These are phyloP conservation scores for Ecytonucleospora hepatopenaei DNA, from an alignment of 371 early-diverging fungal genomes.

Conservation along the genomic window DNA sequence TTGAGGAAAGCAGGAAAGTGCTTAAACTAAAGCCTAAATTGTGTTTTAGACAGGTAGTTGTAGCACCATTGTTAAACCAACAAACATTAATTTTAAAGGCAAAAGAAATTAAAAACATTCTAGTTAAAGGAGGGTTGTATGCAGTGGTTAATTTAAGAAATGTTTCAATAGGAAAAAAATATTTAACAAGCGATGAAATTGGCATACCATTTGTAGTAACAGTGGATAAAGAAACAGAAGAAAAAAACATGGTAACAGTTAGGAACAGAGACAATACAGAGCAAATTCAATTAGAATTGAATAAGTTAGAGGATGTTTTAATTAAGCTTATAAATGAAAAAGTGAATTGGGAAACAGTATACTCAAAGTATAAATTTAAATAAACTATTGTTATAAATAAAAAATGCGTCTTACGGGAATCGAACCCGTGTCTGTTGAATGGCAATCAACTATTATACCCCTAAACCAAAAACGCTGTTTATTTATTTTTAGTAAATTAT, in stretches of 20 bases:
- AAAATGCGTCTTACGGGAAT: constrained; percentile 5
- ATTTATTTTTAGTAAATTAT: too few relatives aligned
- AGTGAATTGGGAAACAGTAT: background rate
- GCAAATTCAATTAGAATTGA: constrained; percentile 67
- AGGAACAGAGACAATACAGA: constrained; percentile 87
- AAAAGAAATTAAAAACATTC: constrained; percentile 57
- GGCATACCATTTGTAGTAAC: constrained; percentile 96
- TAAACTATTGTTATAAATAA: background rate
- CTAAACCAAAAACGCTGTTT: constrained; percentile 8
- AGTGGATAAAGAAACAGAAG: constrained; percentile 85
- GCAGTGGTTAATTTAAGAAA: constrained; percentile 42
- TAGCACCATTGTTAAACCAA: constrained; percentile 72
- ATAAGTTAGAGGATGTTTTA: background rate
- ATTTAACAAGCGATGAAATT: constrained; percentile 91
- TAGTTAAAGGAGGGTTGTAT: constrained; percentile 29
- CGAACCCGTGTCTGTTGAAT: constrained; percentile 15
- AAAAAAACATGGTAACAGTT: constrained; percentile 80
- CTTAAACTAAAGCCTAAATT: constrained; percentile 61
- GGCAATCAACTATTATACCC: constrained; percentile 13
- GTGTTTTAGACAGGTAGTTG: constrained; percentile 80
- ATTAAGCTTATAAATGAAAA: background rate
- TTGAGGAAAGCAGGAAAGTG: constrained; percentile 66
- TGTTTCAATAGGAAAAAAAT: constrained; percentile 82
- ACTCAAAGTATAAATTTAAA: background rate
- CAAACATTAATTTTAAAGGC: constrained; percentile 65